Conservation (phyloP, 345 rosid genomes). For the Citrus maxima region DNA sequence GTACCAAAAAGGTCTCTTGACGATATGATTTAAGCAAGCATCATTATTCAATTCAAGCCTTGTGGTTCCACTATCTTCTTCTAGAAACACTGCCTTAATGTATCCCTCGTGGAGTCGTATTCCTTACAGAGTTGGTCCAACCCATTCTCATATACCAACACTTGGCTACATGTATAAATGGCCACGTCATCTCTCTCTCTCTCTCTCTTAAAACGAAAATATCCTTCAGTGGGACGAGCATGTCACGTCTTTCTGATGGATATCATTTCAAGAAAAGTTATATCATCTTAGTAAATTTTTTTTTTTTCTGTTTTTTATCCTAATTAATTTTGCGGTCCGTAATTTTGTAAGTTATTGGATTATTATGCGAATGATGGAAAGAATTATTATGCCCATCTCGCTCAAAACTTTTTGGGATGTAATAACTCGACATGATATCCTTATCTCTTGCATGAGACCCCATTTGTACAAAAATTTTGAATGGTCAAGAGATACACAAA, state of each 20-base stretch:
- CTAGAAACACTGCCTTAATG: not conserved
- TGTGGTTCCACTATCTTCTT: too few species aligned
- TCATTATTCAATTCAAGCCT: not conserved
- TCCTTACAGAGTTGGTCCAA: not conserved
- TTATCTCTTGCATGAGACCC: not conserved
- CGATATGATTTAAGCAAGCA: not conserved
- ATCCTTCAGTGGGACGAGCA: too few species aligned
- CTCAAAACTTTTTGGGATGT: not conserved
- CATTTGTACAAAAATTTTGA: not conserved
- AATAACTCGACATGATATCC: not conserved
- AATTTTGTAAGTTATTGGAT: not conserved
- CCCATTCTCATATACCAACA: not conserved
- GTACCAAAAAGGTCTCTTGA: not conserved
- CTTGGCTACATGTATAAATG: not conserved
- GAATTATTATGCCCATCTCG: too few species aligned
- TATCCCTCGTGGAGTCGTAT: too few species aligned
- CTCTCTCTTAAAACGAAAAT: too few species aligned
- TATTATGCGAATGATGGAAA: not conserved
- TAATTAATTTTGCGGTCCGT: too few species aligned
- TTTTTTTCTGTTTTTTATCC: too few species aligned
- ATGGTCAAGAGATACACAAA: conserved; percentile 21
- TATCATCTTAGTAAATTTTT: too few species aligned
- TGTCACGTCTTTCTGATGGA: too few species aligned
- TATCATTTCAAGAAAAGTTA: too few species aligned
- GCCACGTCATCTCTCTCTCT: too few species aligned